Conservation (phyloP, 495 filamentous ascomycete species). For the Hyaloscypha bicolor region DNA sequence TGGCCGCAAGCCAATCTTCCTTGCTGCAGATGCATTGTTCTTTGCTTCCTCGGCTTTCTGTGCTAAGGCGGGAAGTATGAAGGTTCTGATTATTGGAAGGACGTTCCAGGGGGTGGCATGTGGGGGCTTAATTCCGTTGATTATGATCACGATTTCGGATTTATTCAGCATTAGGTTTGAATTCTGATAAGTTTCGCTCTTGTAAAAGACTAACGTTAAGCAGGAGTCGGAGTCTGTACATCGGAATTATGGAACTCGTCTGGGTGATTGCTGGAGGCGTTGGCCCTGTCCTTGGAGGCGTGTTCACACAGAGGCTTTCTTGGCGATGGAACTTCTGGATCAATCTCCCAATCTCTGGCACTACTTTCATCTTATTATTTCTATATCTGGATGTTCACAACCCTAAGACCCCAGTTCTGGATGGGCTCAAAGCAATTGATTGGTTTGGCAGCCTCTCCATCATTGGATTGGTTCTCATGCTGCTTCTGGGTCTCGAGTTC, state of each 20-base stretch:
- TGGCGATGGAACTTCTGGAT: constrained; percentile 50
- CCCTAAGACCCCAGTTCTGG: constrained; percentile 53
- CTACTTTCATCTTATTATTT: constrained; percentile 57
- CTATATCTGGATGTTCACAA: constrained; percentile 63
- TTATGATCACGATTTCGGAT: constrained; percentile 76
- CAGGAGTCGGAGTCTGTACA: constrained; percentile 24
- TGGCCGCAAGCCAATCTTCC: constrained; percentile 73
- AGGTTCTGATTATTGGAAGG: constrained; percentile 71
- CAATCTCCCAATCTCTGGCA: constrained; percentile 54
- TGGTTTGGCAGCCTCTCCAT: constrained; percentile 59
- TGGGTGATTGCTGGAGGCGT: constrained; percentile 70
- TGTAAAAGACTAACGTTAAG: background rate
- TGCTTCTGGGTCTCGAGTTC: constrained; percentile 74
- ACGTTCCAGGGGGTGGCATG: constrained; percentile 77
- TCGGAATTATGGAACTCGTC: constrained; percentile 52
- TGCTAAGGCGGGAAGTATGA: constrained; percentile 62
- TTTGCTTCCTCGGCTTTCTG: constrained; percentile 64
- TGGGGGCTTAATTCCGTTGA: constrained; percentile 71
- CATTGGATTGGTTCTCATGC: constrained; percentile 66
- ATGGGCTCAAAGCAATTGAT: constrained; percentile 50
- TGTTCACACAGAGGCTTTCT: constrained; percentile 55
- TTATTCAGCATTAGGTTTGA: constrained; percentile 44
- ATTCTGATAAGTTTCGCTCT: background rate
- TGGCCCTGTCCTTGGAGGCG: constrained; percentile 71
- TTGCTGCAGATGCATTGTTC: constrained; percentile 68